Evolutionary conservation across 2,329 filamentous ascomycete species (phyloP), one percentile per base, ranked within the genome.

Genomic region (Apiospora marii): DNA sequence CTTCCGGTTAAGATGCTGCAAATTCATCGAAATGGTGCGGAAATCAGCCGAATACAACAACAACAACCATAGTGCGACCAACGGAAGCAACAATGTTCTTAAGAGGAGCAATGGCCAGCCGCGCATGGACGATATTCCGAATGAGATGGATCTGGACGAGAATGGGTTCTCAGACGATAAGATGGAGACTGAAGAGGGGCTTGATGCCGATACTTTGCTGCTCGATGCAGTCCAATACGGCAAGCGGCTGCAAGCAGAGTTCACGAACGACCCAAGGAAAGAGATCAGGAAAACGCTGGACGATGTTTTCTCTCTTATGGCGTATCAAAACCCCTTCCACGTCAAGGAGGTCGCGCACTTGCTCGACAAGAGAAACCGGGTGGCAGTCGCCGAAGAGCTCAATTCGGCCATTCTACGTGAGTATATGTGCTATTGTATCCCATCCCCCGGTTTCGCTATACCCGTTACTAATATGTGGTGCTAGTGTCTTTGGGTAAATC

Each of bases 11-110:
- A 91, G 92, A 76, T 98, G 95, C 80, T 91, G 95, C 73, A 97
- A 96, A 80, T 98, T 98, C 81, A 92, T 98, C 74, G 96, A 99
- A 82, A 96, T 99, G 92, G 94, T 97, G 78, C 90, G 93, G 53
- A 89, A 88, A 72, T 92, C 91, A 48, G 91, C 92, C 2, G 92
- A 95, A 76, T 82, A 93, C 24, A 87, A 87, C 78, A 84, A 87
- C 48, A 82, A 83, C 27, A 64, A 64, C 10, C 58, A 64, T 37
- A 41, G 58, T 41, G 67, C 67, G 10, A 82, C 84, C 48, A 85
- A 86, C 12, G 77, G 81, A 5, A 87, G 86, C 34, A 83, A 83
- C 46, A 83, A 86, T 69, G 84, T 85, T 74, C 81, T 86, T 64
- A 86, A 79, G 72, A 81, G 80, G 72, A 82, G 77, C 71, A 83